Evolutionary conservation across 768 basidiomycete genomes (phyloP), one percentile per base, ranked within the genome.

Genomic region (Artomyces pyxidatus): DNA sequence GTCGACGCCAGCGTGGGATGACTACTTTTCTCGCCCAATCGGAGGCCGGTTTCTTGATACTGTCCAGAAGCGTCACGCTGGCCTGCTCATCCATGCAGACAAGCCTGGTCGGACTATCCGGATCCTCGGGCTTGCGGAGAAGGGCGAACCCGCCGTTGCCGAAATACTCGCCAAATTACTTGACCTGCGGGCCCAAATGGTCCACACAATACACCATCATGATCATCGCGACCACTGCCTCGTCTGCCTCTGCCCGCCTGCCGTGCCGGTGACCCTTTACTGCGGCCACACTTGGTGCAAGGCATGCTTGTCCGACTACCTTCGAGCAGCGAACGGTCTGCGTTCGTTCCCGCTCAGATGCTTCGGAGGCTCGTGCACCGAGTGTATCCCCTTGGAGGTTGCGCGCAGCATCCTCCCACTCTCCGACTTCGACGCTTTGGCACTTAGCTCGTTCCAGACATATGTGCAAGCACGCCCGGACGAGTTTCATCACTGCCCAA

Each of bases 261-360:
- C 73, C 0, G 61, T 71, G 1, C 81, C 82, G 0, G 61, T 80
- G 3, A 68, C 68, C 10, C 69, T 88, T 1, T 62, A 59, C 9
- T 91, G 88, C 53, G 78, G 82, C 2, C 87, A 91, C 61, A 57
- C 58, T 1, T 88, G 80, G 76, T 90, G 88, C 59, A 73, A 74
- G 30, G 51, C 68, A 3, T 91, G 88, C 59, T 60, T 90, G 17
- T 56, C 63, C 6, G 63, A 69, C 26, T 89, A 86, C 59, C 68
- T 90, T 17, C 60, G 63, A 3, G 74, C 84, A 1, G 69, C 84
- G 1, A 65, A 75, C 19, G 76, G 80, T 26, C 77, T 71, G 55
- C 75, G 73, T 41, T 65, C 63, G 12, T 89, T 89, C 68, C 88
- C 88, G 0, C 60, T 90, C n/a, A 74, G 62, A 16, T 91, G 88